Evolutionary conservation across 192 early-diverging fungal species (phyloP).

Genomic region (Coemansia sp.): DNA sequence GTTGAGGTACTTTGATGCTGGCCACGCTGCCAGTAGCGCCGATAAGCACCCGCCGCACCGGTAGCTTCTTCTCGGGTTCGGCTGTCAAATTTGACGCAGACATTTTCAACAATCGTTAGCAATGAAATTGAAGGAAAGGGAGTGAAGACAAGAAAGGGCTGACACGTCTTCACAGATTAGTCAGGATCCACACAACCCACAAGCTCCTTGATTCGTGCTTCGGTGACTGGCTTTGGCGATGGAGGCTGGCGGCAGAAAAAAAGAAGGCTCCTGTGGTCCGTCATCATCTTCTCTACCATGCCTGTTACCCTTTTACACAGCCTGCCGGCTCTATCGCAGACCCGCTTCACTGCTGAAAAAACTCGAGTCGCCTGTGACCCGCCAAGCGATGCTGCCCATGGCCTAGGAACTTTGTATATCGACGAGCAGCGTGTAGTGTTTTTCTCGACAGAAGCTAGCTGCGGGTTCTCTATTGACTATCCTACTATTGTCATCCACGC

Average conservation of each 20-base stretch:
- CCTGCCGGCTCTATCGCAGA: not conserved
- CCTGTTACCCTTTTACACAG: constrained; percentile 3
- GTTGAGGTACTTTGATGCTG: constrained; percentile 79
- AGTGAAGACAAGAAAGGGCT: not conserved
- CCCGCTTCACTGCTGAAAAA: not conserved
- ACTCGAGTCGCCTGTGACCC: constrained; percentile 17
- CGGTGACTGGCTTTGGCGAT: not conserved
- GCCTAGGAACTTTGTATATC: constrained; percentile 17
- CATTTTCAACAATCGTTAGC: not conserved
- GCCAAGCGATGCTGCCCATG: not conserved
- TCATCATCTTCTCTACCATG: constrained; percentile 10
- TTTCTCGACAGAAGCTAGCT: not conserved
- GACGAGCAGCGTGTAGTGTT: constrained; percentile 17
- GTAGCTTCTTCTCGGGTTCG: not conserved
- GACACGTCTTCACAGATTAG: not conserved
- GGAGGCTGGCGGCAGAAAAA: not conserved
- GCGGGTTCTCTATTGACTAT: constrained; percentile 29
- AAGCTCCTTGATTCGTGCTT: not conserved
- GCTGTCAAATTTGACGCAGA: not conserved
- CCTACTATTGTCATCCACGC: constrained; percentile 37
- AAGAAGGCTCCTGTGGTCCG: not conserved
- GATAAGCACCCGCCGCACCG: constrained; percentile 61
- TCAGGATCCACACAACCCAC: not conserved
- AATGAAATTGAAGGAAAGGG: not conserved
- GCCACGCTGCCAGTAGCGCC: constrained; percentile 90